Evolutionary conservation across 108 stramenopile genomes (phyloP), one percentile per base, ranked within the genome.

Genomic region (Craspedostauros australis): DNA sequence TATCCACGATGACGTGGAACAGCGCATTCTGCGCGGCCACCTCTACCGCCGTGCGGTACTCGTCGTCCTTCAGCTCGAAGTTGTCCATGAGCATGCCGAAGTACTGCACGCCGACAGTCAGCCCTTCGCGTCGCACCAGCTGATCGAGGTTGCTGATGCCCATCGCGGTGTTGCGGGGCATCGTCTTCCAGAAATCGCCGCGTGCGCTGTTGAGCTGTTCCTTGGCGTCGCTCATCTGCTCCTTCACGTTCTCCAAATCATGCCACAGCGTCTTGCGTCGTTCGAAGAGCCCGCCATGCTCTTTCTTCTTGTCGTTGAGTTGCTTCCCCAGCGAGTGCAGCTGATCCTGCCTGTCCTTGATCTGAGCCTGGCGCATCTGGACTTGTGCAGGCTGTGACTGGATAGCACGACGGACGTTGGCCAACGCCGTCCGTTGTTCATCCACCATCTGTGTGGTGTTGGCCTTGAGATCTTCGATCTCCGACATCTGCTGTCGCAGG

Each of bases 1-100:
- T 94, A 64, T 99, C 97, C 18, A 99, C 99, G 56, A 99, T 88
- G 32, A 97, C 91, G 66, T 99, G 93, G 73, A 96, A 98, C 15
- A 99, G 77, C 36, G 71, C 62, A 75, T 93, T 96, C 29, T 96
- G 93, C 5, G 94, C 95, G 8, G 97, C 91, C 8, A 89, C 86
- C 62, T 98, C 97, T 1, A 98, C 91, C 12, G 94, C 95, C 12
- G 88, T 90, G 29, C 73, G 81, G 50, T 91, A 98, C 70, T 88
- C 86, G 7, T 54, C 50, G 37, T 87, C 76, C 27, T 60, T 81
- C 16, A 97, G 70, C 14, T 65, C 44, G 50, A 98, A 68, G 60
- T 97, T 95, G 15, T 97, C 96, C 71, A 96, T 61, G 37, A 99
- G 62, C 46, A 93, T 80, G 6, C 99, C 99, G 61, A 82, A 89